Base-by-base conservation (phyloP, 2,329 filamentous ascomycete species). In the Colletotrichum acutatum region DNA sequence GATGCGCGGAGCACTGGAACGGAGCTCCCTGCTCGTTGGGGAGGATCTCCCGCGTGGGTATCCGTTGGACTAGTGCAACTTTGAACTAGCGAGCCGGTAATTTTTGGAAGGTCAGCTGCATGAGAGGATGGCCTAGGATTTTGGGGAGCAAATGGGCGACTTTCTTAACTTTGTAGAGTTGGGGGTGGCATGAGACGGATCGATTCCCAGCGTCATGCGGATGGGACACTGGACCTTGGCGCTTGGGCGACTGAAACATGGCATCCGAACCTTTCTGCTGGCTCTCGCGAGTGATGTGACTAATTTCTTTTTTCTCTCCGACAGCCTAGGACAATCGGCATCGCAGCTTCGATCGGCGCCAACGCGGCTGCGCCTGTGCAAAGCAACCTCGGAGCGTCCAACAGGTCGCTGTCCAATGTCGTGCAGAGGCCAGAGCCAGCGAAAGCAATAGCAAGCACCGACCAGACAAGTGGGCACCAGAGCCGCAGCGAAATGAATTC, bases 41-140 rank as follows among this genome's bases (percentile, higher is more conserved):
- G 68, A 49, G n/a, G 34, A 71, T 71, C 68, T 61, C 63, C 68
- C 49, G 46, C n/a, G 66, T n/a, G 34, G 3, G 32, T 49, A 49
- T 49, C 42, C 42, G 42, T 22, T 49, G 42, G 1, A 11, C 42
- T 49, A 49, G 42, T 49, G 42, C 42, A 49, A 49, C 19, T 49
- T 2, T 9, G n/a, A 16, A 24, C 52, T 11, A 54, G 34, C 12
- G 9, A 34, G 26, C 37, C 37, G 32, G 58, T 49, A 54, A 52
- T 68, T 53, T 68, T 53, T 67, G 28, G 30, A 32, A 26, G 57
- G 58, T 52, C 24, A 26, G 26, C 14, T 68, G 68, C 56, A 71
- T 34, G 28, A 54, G 54, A n/a, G 46, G 24, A 46, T 60, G 62
- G 56, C 63, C 53, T 34, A 34, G 61, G 22, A 19, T 19, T 22